phyloP scores from a whole-genome alignment of 345 rosid genomes.

The Populus alba region DNA sequence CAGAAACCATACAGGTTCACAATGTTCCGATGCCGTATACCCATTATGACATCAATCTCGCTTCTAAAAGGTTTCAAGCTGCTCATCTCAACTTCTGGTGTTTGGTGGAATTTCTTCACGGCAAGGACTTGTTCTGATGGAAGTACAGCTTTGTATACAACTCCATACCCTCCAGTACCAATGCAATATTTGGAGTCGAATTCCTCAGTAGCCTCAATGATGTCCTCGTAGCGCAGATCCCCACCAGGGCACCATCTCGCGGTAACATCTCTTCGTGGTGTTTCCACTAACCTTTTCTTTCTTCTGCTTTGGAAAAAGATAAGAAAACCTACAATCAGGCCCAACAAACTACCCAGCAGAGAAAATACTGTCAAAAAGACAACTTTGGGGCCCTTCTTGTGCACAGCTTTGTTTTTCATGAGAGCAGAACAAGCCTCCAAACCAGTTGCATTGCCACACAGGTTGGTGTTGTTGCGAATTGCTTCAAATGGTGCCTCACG shows the following conservation, averaged over 20 bases:
- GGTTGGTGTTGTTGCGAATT: conserved; percentile 3
- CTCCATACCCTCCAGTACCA: conserved; percentile 6
- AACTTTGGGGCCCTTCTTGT: not conserved
- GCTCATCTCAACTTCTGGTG: not conserved
- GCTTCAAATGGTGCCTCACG: conserved; percentile 16
- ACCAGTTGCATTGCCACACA: conserved; percentile 18
- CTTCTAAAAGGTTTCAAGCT: conserved; percentile 2
- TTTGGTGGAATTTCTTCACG: conserved; percentile 10
- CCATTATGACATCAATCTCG: not conserved
- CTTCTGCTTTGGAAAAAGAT: not conserved
- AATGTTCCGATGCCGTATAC: conserved; percentile 10
- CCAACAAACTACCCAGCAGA: not conserved
- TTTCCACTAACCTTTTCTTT: not conserved
- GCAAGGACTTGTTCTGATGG: conserved; percentile 3
- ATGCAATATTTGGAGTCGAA: conserved; percentile 6
- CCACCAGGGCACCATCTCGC: not conserved
- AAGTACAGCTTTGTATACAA: conserved; percentile 8
- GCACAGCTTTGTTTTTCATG: not conserved
- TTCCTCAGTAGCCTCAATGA: conserved; percentile 8
- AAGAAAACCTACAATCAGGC: not conserved
- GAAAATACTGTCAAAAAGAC: not conserved
- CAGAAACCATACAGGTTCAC: not conserved
- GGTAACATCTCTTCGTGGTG: not conserved
- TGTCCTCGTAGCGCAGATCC: not conserved
- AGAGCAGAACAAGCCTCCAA: not conserved